Percentiles rank a stretch among this genome's conserved stretches.
Conservation (phyloP, 163 green algal species). For the Scenedesmus sp. region DNA sequence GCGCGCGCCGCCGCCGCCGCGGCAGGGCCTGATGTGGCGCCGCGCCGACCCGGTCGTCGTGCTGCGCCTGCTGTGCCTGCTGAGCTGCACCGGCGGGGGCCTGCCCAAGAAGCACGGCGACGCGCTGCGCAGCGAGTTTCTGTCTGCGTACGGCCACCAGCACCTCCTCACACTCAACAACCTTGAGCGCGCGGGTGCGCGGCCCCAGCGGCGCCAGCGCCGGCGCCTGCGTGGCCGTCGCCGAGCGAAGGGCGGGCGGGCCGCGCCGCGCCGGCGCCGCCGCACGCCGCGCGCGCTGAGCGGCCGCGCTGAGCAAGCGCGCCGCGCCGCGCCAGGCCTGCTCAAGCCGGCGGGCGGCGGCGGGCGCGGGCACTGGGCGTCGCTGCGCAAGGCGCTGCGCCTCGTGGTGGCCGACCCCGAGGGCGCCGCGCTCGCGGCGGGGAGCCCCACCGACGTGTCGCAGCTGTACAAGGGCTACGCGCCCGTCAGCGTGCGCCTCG, state of each 20-base stretch:
- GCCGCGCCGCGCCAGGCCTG: slow-evolving; percentile 49
- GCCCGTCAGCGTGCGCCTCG: slow-evolving; percentile 85
- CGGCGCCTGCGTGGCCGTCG: no score
- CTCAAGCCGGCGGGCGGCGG: slow-evolving; percentile 48
- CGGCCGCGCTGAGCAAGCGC: no score
- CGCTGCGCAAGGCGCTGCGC: slow-evolving; percentile 66
- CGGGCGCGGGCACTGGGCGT: slow-evolving; percentile 51
- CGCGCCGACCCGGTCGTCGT: slow-evolving; percentile 66
- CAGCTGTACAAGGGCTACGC: slow-evolving; percentile 84
- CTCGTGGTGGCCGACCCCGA: slow-evolving; percentile 71
- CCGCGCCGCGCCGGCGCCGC: no score
- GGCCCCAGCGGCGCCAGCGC: no score
- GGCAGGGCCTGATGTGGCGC: slow-evolving; percentile 79
- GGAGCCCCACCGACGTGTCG: slow-evolving; percentile 51
- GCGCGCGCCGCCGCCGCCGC: no score
- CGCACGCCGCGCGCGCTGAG: no score
- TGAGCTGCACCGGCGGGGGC: slow-evolving; percentile 76
- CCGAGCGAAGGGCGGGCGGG: no score
- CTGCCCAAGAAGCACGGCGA: slow-evolving; percentile 74
- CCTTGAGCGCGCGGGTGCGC: slow-evolving; percentile 76
- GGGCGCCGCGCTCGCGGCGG: slow-evolving; percentile 11
- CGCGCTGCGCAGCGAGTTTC: slow-evolving; percentile 52
- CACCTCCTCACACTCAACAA: slow-evolving; percentile 80
- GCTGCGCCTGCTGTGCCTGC: slow-evolving; percentile 86
- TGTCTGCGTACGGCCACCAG: slow-evolving; percentile 87